Evolutionary conservation across 2,329 filamentous ascomycete genomes (phyloP), one percentile per base, ranked within the genome.

Genomic region (Aspergillus brunneoviolaceus): DNA sequence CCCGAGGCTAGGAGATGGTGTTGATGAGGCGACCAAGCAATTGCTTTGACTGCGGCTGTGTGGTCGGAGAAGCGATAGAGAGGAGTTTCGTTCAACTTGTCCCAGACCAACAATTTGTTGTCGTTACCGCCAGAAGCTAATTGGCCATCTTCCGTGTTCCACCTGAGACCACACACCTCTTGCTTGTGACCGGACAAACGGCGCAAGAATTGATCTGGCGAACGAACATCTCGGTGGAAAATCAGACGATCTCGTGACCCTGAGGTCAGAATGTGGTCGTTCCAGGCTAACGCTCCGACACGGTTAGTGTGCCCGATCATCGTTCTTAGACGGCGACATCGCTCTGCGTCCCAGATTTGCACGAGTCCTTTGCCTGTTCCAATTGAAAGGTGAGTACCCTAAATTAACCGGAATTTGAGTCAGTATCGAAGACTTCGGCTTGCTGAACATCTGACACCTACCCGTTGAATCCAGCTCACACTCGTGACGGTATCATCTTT

Each of bases 21-120:
- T 72, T 98, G 94, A 74, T 99, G 95, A 10, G 95, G 95, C 42
- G 92, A 97, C 95, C 95, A 99, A 10, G 95, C 89, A 64, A 99
- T 97, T 4, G 95, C 95, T 76, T 99, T 99, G 55, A 99, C 95
- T 9, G 95, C 95, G 12, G 95, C 95, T 39, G 90, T 94, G 74
- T 99, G 95, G 65, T 97, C 93, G 19, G 90, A 90, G 76, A 96
- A 98, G 69, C 96, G 96, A 83, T 91, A 96, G 2, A 96, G 83
- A 1, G 95, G 95, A 7, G 92, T 91, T 68, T 96, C 90, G n/a
- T 88, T 91, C 60, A 97, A 84, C 73, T 96, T 96, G 70, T 99
- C 95, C 95, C 95, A 99, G 25, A 99, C 92, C 85, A 98, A 95
- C 50, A 99, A 83, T 74, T 98, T 98, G 80, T 99, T 99, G 80